Base-by-base conservation (phyloP, 768 basidiomycete genomes). In the Suillus hirtellus region DNA sequence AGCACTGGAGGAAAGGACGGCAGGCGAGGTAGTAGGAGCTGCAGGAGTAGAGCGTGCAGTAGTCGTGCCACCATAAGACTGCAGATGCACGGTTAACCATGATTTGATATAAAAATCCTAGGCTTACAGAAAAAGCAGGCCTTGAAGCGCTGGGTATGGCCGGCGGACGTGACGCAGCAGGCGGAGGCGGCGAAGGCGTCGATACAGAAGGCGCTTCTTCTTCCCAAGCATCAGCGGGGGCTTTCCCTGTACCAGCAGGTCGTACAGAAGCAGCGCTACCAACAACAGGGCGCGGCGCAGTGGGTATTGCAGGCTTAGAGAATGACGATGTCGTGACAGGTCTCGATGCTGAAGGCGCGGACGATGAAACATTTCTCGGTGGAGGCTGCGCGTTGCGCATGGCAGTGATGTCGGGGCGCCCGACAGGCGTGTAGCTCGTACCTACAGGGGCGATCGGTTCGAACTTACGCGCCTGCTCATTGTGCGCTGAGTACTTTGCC, bases 401-500 rank as follows among this genome's bases (percentile, higher is more conserved):
- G 6, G 84, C 81, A 62, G 78, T 77, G 21, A 94, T 90, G 69
- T 94, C 90, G 3, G 87, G 83, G 63, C 80, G 86, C 19, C 92
- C 92, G 21, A 93, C 79, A 7, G 92, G 93, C 2, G 80, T 87
- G 74, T 93, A 93, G 68, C 73, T 86, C 0, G 89, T 87, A 11
- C 92, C 90, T 4, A 90, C 90, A 19, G 94, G 91, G 0, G 89
- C 84, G 67, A 96, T 95, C 5, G 91, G 90, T 66, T 93, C 90
- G 60, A 81, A 81, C 69, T 84, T 88, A 63, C 89, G 86, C 0
- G 89, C 73, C n/a, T 80, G 75, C 69, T 95, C 92, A 56, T 89
- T 88, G 69, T 95, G 94, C 1, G 86, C 81, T 4, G 92, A 90
- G 75, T 99, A 99, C 69, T 86, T 93, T 0, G 93, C 86, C n/a